These are phyloP conservation scores for Pythium sukuiense DNA, from an alignment of 352 stramenopile genomes.

Conservation along the genomic window DNA sequence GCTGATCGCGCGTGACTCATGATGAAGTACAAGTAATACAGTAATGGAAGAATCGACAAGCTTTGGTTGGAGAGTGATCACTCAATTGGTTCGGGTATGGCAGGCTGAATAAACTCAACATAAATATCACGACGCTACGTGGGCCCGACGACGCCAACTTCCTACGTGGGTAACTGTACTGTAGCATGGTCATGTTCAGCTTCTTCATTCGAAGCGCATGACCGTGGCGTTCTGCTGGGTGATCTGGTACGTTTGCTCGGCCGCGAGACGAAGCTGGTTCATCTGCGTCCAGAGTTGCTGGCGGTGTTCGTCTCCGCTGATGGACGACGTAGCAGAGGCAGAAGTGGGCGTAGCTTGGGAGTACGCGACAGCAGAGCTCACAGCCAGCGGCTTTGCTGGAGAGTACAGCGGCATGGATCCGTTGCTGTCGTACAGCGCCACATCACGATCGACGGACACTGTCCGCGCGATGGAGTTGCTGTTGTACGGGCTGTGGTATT, in stretches of 20 bases:
- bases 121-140: neutral
- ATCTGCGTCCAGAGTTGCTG: conserved; percentile 28
- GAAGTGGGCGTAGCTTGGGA: neutral
- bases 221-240: conserved; percentile 27
- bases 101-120: neutral
- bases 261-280: conserved; percentile 25
- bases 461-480: conserved; percentile 8
- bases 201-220: conserved; percentile 16
- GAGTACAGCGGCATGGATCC: conserved; percentile 1
- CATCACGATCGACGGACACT: conserved; percentile 8
- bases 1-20: neutral
- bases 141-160: too few relatives aligned
- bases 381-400: neutral
- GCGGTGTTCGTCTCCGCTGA: conserved; percentile 5
- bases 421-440: conserved; percentile 5
- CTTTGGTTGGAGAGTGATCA: too few relatives aligned
- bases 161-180: neutral
- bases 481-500: neutral
- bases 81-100: neutral
- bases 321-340: neutral
- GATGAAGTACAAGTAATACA: neutral
- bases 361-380: neutral
- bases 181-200: neutral
- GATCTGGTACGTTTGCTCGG: conserved; percentile 29
- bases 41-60: too few relatives aligned